Base-by-base conservation (phyloP, 1,139 yeast species). In the Hemisphaericaspora xylofermentans region DNA sequence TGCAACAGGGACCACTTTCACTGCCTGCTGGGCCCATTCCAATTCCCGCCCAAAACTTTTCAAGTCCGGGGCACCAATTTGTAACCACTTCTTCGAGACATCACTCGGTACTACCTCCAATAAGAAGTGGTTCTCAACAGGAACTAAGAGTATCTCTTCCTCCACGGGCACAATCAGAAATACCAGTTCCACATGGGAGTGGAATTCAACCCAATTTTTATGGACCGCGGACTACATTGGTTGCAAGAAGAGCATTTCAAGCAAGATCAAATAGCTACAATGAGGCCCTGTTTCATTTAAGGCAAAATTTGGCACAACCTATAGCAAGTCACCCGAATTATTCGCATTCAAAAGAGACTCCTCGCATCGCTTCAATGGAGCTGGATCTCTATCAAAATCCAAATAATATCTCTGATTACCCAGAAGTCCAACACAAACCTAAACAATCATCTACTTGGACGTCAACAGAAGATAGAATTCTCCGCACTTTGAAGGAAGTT, bases 391-490 rank as follows among this genome's bases (percentile, higher is more conserved):
- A 18, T n/a, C 19, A 15, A 12, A 19, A 5, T 12, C 15, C 34
- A n/a, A 14, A 18, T 13, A 8, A 9, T 29, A 29, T 14, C 13
- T 31, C 24, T 12, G 29, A n/a, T 9, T 9, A 18, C 13, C 38
- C 22, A 25, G 29, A 36, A 33, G 25, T n/a, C 15, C 40, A 33
- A 25, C 33, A 57, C 21, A 61, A 55, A 47, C 50, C 63, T 4
- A 67, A 67, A 43, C 70, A 63, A 49, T 59, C 65, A 5, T 60
- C 69, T 3, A 66, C 71, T 3, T 68, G 74, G 74, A 55, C 71
- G 0, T 62, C 68, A n/a, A 57, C 61, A 38, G 74, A 68, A 45
- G 74, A 68, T 44, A 62, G 62, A 43, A 50, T 68, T 13, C 57
- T 68, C 37, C 48, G 71, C 37, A 67, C 66, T 40, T 58, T 68